Evolutionary conservation across 345 rosid genomes (phyloP).

Genomic region (Diplotaxis tenuifolia): DNA sequence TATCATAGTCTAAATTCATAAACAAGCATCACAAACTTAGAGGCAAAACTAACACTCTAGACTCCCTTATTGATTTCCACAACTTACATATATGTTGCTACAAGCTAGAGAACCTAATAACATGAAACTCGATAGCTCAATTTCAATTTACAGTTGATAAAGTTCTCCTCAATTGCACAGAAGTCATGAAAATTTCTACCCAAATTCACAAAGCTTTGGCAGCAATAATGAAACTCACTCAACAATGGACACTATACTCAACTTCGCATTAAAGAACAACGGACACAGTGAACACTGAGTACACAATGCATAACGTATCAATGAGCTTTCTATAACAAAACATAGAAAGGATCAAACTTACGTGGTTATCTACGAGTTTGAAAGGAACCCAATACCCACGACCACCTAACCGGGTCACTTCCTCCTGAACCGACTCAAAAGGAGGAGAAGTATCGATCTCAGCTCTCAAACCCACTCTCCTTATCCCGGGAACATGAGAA

Average conservation of each 20-base stretch:
- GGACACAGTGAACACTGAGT: background rate
- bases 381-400: constrained; percentile 77
- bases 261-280: background rate
- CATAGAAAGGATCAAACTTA: constrained; percentile 22
- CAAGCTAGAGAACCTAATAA: background rate
- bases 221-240: background rate
- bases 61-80: background rate
- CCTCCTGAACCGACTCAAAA: constrained; percentile 90
- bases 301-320: background rate
- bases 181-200: background rate
- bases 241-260: background rate
- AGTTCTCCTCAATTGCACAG: background rate
- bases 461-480: constrained; percentile 58
- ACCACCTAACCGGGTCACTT: constrained; percentile 84
- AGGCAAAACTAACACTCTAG: background rate
- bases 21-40: background rate
- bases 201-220: background rate
- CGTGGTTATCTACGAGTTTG: constrained; percentile 47
- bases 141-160: background rate
- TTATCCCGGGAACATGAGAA: constrained; percentile 43
- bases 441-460: constrained; percentile 96
- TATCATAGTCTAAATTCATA: background rate
- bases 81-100: background rate
- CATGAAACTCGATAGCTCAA: background rate
- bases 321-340: background rate